Evolutionary conservation across 495 filamentous ascomycete genomes (phyloP), one percentile per base, ranked within the genome.

Genomic region (Tetracladium setigerum): DNA sequence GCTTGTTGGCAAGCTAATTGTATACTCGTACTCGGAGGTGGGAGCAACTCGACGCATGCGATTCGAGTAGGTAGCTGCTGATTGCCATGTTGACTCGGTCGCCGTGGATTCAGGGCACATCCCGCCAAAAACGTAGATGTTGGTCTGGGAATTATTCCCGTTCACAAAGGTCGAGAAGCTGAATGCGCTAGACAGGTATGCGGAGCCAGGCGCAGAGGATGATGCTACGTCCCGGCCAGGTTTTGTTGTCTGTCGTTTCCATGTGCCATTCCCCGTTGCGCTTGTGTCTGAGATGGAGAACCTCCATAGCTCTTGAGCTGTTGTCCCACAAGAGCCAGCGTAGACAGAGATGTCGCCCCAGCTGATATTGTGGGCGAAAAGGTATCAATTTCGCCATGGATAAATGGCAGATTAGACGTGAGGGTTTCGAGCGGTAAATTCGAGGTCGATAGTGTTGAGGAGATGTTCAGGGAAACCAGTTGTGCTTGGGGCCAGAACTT

Each of bases 71-170:
- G 76, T 73, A 0, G 86, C 87, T 0, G 72, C 58, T 12, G 76
- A 72, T 33, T 84, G 73, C 76, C 83, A 82, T 14, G 67, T 61
- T 6, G 67, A 60, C 4, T 53, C 50, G 10, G 68, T 67, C 3
- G 67, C 55, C 30, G 66, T 67, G 11, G 64, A 49, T 18, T 63
- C 70, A 0, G 87, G 86, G 57, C 89, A 95, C 89, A 95, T 92
- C 40, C 89, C 89, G 31, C 87, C 89, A 67, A 92, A 95, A 41
- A 82, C 59, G 58, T 86, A 95, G 30, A 87, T 66, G n/a, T 54
- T 68, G 24, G 57, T 70, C 44, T 52, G 62, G 53, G 54, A 72
- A 56, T 68, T 50, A 35, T 57, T 47, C 6, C 73, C 70, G n/a
- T 77, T 69, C 8, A 75, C 62, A 12, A 73, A 69, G 1, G 69